Base-by-base conservation (phyloP, 352 stramenopile species). In the Phytopythium kandeliae region DNA sequence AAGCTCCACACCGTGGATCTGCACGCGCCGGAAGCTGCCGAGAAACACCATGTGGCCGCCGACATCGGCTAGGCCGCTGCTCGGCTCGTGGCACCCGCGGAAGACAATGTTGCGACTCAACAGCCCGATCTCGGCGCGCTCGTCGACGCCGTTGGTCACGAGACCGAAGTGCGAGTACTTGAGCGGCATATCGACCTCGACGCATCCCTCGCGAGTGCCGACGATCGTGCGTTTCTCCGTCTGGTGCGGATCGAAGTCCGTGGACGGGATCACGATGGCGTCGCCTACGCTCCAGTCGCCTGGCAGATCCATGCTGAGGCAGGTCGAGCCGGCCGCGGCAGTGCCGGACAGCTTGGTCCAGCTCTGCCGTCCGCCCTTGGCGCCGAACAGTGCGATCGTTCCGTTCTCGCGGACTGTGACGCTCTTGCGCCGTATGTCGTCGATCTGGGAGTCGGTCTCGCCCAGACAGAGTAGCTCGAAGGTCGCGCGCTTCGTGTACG, bases 21-120 rank as follows among this genome's bases (percentile, higher is more conserved):
- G 70, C 17, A 63, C 67, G 0, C 30, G 36, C 12, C 54, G 40
- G 34, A 86, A 77, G 37, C 58, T 35, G 12, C 48, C 25, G 37
- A 64, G 55, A n/a, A 78, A 62, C 38, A 78, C 64, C 44, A 69
- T 63, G 58, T 86, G 75, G 19, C 62, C 66, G 4, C 74, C 74
- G 26, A 78, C 57, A 24, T 62, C 26, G 2, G 61, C 24, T 0
- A 47, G 36, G 2, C 43, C 47, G 34, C 38, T 15, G 9, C 15
- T 49, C 25, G 17, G 35, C 40, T 74, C 67, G 1, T 43, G 54
- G 24, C 65, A 75, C 12, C 71, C 75, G 16, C 72, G 62, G 41
- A 92, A 79, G 11, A 68, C 48, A 36, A 92, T 76, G 50, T 65
- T 86, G 22, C 81, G 63, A 26, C 63, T 64, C 1, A 92, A 60